A percentile compares a stretch with the other conserved stretches of the same genome.
phyloP scores from a whole-genome alignment of 108 stramenopile species.

The Cyclotella sp. region DNA sequence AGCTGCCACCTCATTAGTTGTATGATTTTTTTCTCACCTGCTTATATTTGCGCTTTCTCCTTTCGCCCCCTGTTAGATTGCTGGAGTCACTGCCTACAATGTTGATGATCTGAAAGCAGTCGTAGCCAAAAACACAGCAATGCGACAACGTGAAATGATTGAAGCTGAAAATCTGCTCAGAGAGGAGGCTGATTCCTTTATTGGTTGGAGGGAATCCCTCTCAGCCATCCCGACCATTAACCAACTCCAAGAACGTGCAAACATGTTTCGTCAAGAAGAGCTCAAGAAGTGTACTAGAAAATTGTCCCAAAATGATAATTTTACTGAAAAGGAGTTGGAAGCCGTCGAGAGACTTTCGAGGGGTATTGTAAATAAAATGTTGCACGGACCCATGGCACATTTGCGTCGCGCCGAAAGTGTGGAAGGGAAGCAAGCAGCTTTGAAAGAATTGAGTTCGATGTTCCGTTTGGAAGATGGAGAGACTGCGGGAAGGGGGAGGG shows the following conservation, averaged over 20 bases:
- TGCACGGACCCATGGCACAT: conserved; percentile 98
- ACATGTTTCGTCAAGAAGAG: conserved; percentile 92
- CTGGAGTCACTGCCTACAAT: conserved; percentile 90
- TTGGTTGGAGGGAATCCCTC: conserved; percentile 93
- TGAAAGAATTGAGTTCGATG: conserved; percentile 93
- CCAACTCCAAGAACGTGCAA: conserved; percentile 94
- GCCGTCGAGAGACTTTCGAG: conserved; percentile 94
- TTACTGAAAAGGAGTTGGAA: conserved; percentile 92
- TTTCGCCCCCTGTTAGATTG: conserved; percentile 52
- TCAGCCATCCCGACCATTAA: conserved; percentile 96
- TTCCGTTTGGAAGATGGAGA: conserved; percentile 90
- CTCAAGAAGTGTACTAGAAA: conserved; percentile 89
- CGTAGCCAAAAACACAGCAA: conserved; percentile 96
- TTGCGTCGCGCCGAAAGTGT: conserved; percentile 89
- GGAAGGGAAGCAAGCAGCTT: conserved; percentile 83
- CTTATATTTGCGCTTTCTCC: no score
- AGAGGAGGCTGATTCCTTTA: conserved; percentile 90
- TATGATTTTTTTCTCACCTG: no score
- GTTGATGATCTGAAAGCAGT: conserved; percentile 99
- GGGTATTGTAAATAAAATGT: conserved; percentile 97
- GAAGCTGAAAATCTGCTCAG: conserved; percentile 92
- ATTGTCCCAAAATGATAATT: conserved; percentile 82
- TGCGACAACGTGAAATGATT: conserved; percentile 97
- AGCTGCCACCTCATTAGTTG: background rate
- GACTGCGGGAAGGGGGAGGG: conserved; percentile 35